Evolutionary conservation across 2,329 filamentous ascomycete genomes (phyloP), one percentile per base, ranked within the genome.

Genomic region (Periconia digitata): DNA sequence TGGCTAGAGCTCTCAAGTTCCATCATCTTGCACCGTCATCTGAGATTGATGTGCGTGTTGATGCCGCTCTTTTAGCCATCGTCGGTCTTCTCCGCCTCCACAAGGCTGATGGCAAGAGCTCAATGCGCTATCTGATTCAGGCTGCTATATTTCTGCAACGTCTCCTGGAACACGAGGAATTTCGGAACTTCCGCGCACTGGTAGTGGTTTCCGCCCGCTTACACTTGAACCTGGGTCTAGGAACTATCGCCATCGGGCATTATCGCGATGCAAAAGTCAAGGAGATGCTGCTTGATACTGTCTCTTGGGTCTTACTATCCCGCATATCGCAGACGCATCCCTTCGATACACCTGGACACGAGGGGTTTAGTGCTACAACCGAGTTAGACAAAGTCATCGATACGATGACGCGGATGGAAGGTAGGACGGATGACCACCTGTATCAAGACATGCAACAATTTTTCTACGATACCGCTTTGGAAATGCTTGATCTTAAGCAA

Each of bases 271-370:
- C 56, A 2, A 61, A 59, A 32, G 58, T 63, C 24, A 71, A 71
- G 45, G 66, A 70, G 39, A 68, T 71, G 58, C 54, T 71, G 3
- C 41, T 66, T 10, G 65, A 70, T 36, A 70, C 62, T 3, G 21
- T 67, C 13, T 66, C 67, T 8, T 62, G 64, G 27, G 55, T 58
- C 17, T 49, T 69, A 1, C 53, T 71, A 12, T 59, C 62, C 8
- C 60, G 63, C 2, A 69, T 70, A 21, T 68, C 68, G 15, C 44
- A 62, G 16, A 63, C 58, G 6, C 66, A 70, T 48, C 68, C 66
- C 8, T 70, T 68, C 43, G 66, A 66, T 36, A 56, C 56, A 10
- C 58, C 50, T 34, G 58, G 62, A n/a, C 50, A 56, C 13, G 57
- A 56, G 39, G 55, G 54, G 1, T 65, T 66, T 43, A 64, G 58